Base-by-base conservation (phyloP, 2,329 filamentous ascomycete species). In the Aureobasidium subglaciale region DNA sequence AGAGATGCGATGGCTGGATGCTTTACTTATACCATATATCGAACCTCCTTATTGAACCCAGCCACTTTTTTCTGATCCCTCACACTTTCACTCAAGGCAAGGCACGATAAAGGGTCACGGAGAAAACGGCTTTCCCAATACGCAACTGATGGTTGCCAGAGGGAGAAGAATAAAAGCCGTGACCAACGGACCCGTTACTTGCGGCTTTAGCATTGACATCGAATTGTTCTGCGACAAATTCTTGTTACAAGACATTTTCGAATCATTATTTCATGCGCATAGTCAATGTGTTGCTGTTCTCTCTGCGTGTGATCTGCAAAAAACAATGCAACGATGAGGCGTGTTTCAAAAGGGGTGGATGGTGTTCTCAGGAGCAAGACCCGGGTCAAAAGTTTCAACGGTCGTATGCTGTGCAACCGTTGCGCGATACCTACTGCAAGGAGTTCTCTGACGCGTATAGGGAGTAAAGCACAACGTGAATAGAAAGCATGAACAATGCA, bases 371-470 rank as follows among this genome's bases (percentile, higher is more conserved):
- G 50, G 50, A 54, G 50, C 38, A 53, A 22, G n/a, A 25, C 20
- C 48, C 48, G 35, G 34, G 50, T 43, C 32, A 54, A 7, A 54
- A 43, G 50, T 43, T 35, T 54, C 50, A 54, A 54, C 50, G 50
- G 50, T 43, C 30, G 50, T 54, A 35, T 38, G 50, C 34, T 54
- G 50, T 54, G 50, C 38, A 54, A 54, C 50, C 50, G 50, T 54
- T 54, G 50, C 38, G 50, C 38, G 38, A 42, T 42, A 35, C 42
- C n/a, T 43, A 38, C 37, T 38, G 38, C 50, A 54, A 54, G 50
- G 50, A 29, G 34, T 37, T 3, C 46, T 38, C 34, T 38, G 46
- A 50, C 46, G 46, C 46, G 46, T 50, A 32, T 50, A 38, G 34
- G 45, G 46, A 50, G 46, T 5, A 15, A 37, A 29, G 30, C 35